Evolutionary conservation across 805 yeast genomes (phyloP).

Genomic region (Pichia deserticola): DNA sequence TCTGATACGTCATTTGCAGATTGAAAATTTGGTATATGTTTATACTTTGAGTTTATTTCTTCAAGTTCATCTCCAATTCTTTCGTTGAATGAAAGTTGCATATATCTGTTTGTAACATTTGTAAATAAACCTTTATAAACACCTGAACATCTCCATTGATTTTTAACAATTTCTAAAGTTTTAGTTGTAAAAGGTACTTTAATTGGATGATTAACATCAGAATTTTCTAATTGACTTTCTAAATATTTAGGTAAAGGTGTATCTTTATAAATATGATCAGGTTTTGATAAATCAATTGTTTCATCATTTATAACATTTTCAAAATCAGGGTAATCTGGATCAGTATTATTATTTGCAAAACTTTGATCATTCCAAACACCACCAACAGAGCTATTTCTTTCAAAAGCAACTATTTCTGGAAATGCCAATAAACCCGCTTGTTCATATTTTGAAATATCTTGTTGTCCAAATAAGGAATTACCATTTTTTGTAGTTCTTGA

Average conservation of each 20-base stretch:
- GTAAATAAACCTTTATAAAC: constrained; percentile 34
- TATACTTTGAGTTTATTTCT: constrained; percentile 6
- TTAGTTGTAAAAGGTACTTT: background rate
- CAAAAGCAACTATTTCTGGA: constrained; percentile 32
- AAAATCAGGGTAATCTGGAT: constrained; percentile 18
- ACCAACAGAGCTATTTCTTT: constrained; percentile 33
- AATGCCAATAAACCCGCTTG: constrained; percentile 19
- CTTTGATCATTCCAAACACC: constrained; percentile 32
- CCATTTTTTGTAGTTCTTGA: constrained; percentile 26
- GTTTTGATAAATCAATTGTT: constrained; percentile 3
- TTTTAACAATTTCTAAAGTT: background rate
- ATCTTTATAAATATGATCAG: constrained; percentile 8
- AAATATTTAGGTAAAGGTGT: constrained; percentile 6
- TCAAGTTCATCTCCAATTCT: constrained; percentile 6
- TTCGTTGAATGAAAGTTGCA: constrained; percentile 31
- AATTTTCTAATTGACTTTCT: constrained; percentile 19
- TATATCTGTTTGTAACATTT: constrained; percentile 35
- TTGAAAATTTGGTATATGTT: constrained; percentile 11
- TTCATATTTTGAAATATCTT: constrained; percentile 6
- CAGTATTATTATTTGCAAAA: constrained; percentile 9
- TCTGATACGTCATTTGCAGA: constrained; percentile 24
- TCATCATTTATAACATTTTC: constrained; percentile 1
- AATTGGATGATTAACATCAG: constrained; percentile 30
- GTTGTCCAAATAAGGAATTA: constrained; percentile 15
- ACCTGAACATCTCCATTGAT: constrained; percentile 35